Evolutionary conservation across 176 grass and related monocot genomes (phyloP), one percentile per base, ranked within the genome.

Genomic region (Eleusine coracana): DNA sequence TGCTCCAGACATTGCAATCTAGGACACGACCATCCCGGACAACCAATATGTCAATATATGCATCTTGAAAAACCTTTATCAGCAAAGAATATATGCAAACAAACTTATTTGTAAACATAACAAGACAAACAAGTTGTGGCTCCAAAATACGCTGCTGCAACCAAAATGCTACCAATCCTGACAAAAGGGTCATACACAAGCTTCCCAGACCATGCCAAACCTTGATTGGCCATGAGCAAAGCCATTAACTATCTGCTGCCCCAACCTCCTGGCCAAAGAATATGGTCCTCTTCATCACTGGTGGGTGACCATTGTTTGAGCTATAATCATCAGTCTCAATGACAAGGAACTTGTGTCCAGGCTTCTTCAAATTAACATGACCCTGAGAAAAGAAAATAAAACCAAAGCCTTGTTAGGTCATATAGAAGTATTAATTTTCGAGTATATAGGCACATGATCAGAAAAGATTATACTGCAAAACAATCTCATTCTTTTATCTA

Each of bases 41-140:
- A 56, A 95, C 92, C 86, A 88, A 95, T 98, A 98, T 93, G 76
- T 98, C 96, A 38, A 98, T 98, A 98, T 98, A 90, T 95, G 96
- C 96, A 88, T 92, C 96, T 92, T 98, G 92, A 75, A 91, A 85
- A 16, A 40, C 15, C 40, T 88, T 71, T 74, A 75, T 89, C 71
- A 91, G 82, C 45, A 4, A n/a, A 15, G 3, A 25, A 80, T 34
- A 71, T 15, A 9, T 3, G 86, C 45, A 1, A 85, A 65, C 40
- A 85, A 72, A 74, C 73, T 11, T 11, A 73, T 67, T 73, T 10
- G 75, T 72, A 46, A 15, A 31, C 6, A 20, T 5, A 74, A 74
- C 25, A 83, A 84, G 17, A 88, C 90, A 87, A 60, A 95, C 95
- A 92, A 98, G 95, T 98, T 90, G 95, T 93, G 65, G 92, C 92